These are phyloP conservation scores for Patellifolia procumbens DNA, from an alignment of 179 eudicot genomes.

Conservation along the genomic window DNA sequence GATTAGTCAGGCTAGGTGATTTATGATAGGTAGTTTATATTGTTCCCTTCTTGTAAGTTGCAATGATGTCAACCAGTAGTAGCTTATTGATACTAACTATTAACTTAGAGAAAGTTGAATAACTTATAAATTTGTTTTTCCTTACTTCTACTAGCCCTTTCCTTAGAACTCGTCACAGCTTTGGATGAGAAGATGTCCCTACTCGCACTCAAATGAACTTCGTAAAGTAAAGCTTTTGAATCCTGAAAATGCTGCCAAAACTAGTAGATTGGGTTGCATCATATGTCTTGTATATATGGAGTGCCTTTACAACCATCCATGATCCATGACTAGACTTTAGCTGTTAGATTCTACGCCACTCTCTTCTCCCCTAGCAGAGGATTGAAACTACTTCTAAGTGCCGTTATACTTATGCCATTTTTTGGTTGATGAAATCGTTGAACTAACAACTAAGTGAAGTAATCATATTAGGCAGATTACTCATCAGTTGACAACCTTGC, in stretches of 20 bases:
- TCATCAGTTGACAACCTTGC: conserved; percentile 10
- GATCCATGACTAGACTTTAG: no score
- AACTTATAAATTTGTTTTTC: background rate
- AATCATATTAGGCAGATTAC: background rate
- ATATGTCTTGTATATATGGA: background rate
- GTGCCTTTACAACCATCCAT: background rate
- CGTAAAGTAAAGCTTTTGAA: background rate
- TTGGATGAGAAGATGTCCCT: background rate
- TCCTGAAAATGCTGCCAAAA: background rate
- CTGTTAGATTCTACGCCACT: background rate
- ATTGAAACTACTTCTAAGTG: background rate
- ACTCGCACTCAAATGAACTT: background rate
- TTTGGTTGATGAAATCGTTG: conserved; percentile 1
- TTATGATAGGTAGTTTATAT: background rate
- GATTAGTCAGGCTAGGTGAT: background rate
- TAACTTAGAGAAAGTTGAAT: background rate
- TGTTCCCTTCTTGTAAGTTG: background rate
- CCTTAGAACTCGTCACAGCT: background rate
- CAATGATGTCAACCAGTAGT: background rate
- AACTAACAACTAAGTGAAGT: no score
- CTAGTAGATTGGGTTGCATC: background rate
- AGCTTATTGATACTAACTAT: background rate
- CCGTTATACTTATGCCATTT: background rate
- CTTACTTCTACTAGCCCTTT: background rate
- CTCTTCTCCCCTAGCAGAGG: background rate